A percentile compares a stretch with the other conserved stretches of the same genome.
Evolutionary conservation across 805 yeast genomes (phyloP).

Genomic region (Zygoascus biomembranicola): DNA sequence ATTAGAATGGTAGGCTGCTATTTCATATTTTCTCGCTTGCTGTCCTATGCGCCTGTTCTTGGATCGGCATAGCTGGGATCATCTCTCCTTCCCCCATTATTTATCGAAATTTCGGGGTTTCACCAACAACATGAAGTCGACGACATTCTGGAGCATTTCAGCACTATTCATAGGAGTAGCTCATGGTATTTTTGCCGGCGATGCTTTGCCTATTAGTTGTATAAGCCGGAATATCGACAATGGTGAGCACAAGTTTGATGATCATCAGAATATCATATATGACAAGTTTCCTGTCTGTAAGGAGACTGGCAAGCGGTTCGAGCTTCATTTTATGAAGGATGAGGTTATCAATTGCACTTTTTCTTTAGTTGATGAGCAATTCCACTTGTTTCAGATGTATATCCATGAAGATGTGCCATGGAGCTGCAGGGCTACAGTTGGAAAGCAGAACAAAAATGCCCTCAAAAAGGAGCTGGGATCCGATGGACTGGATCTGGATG

Average conservation of each 20-base stretch:
- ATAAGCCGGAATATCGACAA: slow-evolving; percentile 60
- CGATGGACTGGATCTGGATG: not conserved
- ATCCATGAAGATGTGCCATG: slow-evolving; percentile 72
- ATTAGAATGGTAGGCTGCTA: too few relatives aligned
- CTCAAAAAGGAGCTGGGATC: not conserved
- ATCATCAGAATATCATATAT: slow-evolving; percentile 46
- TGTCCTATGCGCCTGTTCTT: too few relatives aligned
- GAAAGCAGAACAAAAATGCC: not conserved
- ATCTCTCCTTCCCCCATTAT: not conserved
- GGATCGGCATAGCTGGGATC: not conserved
- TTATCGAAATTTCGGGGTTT: not conserved
- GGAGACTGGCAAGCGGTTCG: slow-evolving; percentile 55
- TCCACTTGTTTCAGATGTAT: slow-evolving; percentile 66
- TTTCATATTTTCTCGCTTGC: too few relatives aligned
- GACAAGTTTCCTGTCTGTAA: slow-evolving; percentile 51
- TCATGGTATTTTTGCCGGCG: not conserved
- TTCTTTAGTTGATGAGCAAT: slow-evolving; percentile 52
- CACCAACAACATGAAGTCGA: not conserved
- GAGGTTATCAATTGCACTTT: slow-evolving; percentile 55
- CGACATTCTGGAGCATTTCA: not conserved
- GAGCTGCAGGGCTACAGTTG: slow-evolving; percentile 40
- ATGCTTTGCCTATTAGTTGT: slow-evolving; percentile 45
- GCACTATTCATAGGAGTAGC: not conserved
- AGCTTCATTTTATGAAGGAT: slow-evolving; percentile 41
- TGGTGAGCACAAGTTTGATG: slow-evolving; percentile 69